Evolutionary conservation across 2,329 filamentous ascomycete species (phyloP), one percentile per base, ranked within the genome.

Genomic region (Penicillium paneum): DNA sequence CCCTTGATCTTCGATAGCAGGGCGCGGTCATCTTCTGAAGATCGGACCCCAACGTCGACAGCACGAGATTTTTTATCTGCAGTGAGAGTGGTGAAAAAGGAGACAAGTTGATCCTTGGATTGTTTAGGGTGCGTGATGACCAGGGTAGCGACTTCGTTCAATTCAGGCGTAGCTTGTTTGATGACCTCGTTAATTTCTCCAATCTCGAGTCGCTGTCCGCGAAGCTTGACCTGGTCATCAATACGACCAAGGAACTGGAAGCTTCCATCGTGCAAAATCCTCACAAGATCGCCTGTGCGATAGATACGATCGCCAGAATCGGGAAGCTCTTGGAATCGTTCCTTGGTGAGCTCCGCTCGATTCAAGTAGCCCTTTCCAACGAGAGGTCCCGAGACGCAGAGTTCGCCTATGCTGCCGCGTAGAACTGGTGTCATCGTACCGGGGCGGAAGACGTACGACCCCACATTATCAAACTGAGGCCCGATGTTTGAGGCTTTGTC

Each of bases 341-440:
- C 87, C 1, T 74, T 68, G 0, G 91, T 96, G 32, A 97, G 80
- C n/a, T 91, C 84, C 1, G 83, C 79, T 2, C 90, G 83, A 58
- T 93, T 91, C 17, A 96, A 78, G 68, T 97, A 97, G 0, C 92
- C 93, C 64, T 90, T 91, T 1, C 91, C 92, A 5, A 97, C 91
- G 1, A 97, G 80, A 61, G 86, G 88, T 0, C 92, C 92, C 1
- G 89, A 91, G 1, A 96, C 85, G 64, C 92, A 97, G 2, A 97
- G 83, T 73, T 97, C 92, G 5, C 93, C 93, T 3, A 96, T 81
- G 1, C 82, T 90, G 10, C 92, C 92, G 40, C 85, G 81, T 21
- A 94, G 68, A 0, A 96, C 89, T 0, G 90, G 89, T 0, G 78
- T 74, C 26, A 87, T 83, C 0, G 89, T 89, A 0, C 81, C 84